Evolutionary conservation across 2,329 filamentous ascomycete species (phyloP).

Genomic region (Celoporthe dispersa): DNA sequence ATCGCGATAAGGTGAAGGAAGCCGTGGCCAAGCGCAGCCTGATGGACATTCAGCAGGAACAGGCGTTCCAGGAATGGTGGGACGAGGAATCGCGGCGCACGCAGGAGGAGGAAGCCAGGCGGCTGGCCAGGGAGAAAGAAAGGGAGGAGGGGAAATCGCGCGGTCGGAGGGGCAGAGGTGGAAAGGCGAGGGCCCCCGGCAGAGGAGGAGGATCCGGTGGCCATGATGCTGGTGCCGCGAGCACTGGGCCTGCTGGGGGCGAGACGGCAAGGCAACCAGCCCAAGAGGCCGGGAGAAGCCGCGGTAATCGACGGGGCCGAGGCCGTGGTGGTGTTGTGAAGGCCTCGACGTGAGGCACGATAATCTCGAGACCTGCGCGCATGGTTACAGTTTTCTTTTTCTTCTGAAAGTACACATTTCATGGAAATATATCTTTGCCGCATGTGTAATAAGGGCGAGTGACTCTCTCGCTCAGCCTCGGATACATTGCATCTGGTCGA

Average conservation of each 20-base stretch:
- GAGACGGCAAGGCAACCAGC: slow-evolving; percentile 16
- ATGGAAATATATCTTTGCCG: neutral
- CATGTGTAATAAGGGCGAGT: neutral
- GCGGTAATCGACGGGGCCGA: slow-evolving; percentile 16
- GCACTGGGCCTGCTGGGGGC: neutral
- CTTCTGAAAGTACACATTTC: neutral
- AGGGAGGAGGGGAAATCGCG: slow-evolving; percentile 38
- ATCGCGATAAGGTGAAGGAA: slow-evolving; percentile 82
- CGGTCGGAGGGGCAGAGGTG: slow-evolving; percentile 26
- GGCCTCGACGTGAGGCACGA: slow-evolving; percentile 4
- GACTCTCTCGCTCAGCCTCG: neutral
- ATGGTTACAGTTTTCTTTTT: neutral
- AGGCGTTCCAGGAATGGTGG: slow-evolving; percentile 97
- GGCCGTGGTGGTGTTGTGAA: slow-evolving; percentile 23
- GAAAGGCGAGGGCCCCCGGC: slow-evolving; percentile 22
- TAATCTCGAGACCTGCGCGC: neutral
- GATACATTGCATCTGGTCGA: neutral
- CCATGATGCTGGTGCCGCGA: neutral
- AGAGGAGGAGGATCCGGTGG: slow-evolving; percentile 19
- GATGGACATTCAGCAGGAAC: slow-evolving; percentile 94
- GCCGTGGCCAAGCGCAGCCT: slow-evolving; percentile 86
- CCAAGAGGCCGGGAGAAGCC: slow-evolving; percentile 20
- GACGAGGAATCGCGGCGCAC: slow-evolving; percentile 79
- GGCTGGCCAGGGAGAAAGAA: slow-evolving; percentile 47
- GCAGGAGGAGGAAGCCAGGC: slow-evolving; percentile 63